These are phyloP conservation scores for Tuber magnatum DNA, from an alignment of 495 filamentous ascomycete species.

Conservation along the genomic window DNA sequence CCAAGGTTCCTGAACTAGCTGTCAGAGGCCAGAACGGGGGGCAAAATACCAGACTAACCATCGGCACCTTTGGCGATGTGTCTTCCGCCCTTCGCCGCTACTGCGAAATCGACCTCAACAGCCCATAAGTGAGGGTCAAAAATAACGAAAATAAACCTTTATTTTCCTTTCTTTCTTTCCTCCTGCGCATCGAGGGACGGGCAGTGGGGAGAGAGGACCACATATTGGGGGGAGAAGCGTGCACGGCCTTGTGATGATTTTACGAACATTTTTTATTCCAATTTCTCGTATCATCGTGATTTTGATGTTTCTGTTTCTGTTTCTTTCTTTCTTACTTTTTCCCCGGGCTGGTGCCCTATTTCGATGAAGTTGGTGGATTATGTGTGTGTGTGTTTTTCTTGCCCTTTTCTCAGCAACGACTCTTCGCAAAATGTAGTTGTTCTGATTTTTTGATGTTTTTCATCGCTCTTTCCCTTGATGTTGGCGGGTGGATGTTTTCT, in stretches of 20 bases:
- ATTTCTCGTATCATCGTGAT: background rate
- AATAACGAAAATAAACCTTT: background rate
- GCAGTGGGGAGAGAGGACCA: background rate
- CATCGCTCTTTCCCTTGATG: background rate
- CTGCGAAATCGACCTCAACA: background rate
- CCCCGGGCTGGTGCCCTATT: background rate
- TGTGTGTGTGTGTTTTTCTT: background rate
- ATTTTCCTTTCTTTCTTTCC: background rate
- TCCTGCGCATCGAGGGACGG: background rate
- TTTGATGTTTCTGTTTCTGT: background rate
- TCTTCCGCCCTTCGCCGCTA: background rate
- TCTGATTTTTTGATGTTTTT: background rate
- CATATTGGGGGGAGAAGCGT: background rate
- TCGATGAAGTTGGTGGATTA: background rate
- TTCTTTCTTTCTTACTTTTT: background rate
- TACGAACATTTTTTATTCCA: background rate
- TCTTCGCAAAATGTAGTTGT: background rate
- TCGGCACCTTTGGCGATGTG: background rate
- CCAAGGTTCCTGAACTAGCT: background rate
- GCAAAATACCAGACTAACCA: background rate
- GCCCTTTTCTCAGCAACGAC: background rate
- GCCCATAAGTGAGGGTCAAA: background rate
- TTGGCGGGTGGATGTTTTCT: background rate
- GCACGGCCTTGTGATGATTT: background rate
- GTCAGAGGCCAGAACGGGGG: accelerated